phyloP scores from a whole-genome alignment of 306 rosid genomes.

The Corylus heterophylla region DNA sequence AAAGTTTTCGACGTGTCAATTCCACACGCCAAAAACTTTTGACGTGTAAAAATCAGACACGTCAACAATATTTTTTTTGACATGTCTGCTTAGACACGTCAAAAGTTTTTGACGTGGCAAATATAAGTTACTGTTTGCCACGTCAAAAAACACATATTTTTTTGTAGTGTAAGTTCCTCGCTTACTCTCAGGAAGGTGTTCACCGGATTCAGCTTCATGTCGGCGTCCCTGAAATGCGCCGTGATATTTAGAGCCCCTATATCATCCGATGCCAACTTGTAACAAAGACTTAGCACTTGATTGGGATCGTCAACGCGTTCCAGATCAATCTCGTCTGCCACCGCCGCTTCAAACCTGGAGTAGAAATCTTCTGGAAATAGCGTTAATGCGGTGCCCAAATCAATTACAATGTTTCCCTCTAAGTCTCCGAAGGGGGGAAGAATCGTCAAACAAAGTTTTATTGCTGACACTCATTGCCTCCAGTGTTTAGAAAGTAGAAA shows the following conservation, averaged over 20 bases:
- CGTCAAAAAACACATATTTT: too few species aligned
- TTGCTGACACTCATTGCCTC: conserved; percentile 32
- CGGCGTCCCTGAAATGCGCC: conserved; percentile 42
- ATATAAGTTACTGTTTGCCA: too few species aligned
- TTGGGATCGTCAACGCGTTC: conserved; percentile 4
- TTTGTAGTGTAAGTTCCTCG: neutral
- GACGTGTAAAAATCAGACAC: too few species aligned
- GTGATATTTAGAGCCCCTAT: conserved; percentile 24
- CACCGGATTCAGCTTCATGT: conserved; percentile 23
- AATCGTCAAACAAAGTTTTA: neutral
- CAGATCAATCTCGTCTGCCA: neutral
- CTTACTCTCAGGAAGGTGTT: conserved; percentile 38
- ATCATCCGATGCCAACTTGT: neutral
- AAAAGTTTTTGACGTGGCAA: too few species aligned
- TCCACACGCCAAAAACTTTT: too few species aligned
- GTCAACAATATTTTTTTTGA: too few species aligned
- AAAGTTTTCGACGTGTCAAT: too few species aligned
- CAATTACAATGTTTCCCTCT: conserved; percentile 40
- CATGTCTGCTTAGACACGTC: too few species aligned
- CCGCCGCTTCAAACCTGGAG: conserved; percentile 17
- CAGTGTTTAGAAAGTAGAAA: conserved; percentile 27
- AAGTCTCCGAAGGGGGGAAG: neutral
- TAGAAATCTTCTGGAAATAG: conserved; percentile 25
- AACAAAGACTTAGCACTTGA: conserved; percentile 22
- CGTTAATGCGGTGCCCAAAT: conserved; percentile 41